A percentile compares a stretch with the other conserved stretches of the same genome.
These are phyloP conservation scores for Diplodia mutila DNA, from an alignment of 2,329 filamentous ascomycete species.

Conservation along the genomic window DNA sequence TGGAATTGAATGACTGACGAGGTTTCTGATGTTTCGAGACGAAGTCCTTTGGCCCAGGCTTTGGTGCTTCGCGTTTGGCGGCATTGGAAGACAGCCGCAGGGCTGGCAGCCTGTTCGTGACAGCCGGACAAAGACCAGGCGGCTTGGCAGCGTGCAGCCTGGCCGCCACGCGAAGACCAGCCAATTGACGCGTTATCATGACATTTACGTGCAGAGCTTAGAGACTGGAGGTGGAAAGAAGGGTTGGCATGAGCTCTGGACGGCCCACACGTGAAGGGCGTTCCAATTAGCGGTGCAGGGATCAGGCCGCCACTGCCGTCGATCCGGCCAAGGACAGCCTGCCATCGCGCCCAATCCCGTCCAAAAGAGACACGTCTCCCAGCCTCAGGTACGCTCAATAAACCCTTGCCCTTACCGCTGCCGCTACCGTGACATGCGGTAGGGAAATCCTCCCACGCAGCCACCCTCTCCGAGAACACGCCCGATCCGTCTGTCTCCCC, in stretches of 20 bases:
- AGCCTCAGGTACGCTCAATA: neutral
- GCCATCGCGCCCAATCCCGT: neutral
- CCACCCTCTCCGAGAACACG: neutral
- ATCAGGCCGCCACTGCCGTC: neutral
- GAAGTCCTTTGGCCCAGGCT: neutral
- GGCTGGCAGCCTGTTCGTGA: neutral
- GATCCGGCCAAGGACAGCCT: neutral
- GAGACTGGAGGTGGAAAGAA: slow-evolving; percentile 11
- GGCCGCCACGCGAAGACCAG: neutral
- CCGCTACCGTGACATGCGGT: neutral
- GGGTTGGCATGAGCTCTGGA: slow-evolving; percentile 3
- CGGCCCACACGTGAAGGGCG: slow-evolving; percentile 16
- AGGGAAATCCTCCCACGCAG: neutral
- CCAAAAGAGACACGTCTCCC: slow-evolving; percentile 13
- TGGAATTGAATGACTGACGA: neutral
- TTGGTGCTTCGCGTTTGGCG: neutral
- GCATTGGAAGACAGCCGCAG: neutral
- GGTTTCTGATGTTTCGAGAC: neutral
- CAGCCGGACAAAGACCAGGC: neutral
- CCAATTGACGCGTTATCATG: slow-evolving; percentile 15
- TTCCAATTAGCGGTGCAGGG: neutral
- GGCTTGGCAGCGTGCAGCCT: neutral
- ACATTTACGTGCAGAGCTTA: neutral
- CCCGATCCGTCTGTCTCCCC: neutral
- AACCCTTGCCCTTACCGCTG: neutral